Conservation (phyloP, 495 filamentous ascomycete genomes). For the Parmelia sp. region DNA sequence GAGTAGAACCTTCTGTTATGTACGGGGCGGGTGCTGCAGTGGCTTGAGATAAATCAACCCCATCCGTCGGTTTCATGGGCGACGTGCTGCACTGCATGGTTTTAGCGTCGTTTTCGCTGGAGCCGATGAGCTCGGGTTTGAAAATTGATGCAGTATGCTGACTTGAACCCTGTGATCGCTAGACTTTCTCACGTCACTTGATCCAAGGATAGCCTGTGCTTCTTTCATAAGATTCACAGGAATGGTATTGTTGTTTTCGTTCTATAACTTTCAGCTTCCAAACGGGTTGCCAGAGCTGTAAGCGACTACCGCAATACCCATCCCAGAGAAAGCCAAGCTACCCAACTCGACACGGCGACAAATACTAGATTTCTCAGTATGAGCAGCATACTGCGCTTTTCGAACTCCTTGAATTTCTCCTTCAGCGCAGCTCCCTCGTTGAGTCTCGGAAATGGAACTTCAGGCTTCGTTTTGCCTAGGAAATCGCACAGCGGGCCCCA, state of each 20-base stretch:
- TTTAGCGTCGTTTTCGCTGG: neutral
- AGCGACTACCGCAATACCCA: neutral
- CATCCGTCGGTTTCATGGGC: neutral
- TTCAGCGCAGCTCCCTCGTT: conserved; percentile 25
- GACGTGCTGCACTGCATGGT: neutral
- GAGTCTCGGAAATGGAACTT: conserved; percentile 35
- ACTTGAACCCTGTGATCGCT: neutral
- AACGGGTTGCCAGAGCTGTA: neutral
- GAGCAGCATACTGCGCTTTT: neutral
- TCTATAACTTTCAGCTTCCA: no score
- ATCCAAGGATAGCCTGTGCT: neutral
- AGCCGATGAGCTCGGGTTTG: neutral
- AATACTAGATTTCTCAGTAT: neutral
- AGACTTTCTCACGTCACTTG: neutral
- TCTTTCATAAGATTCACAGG: neutral
- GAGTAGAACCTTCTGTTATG: no score
- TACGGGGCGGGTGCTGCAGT: neutral
- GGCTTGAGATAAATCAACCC: neutral
- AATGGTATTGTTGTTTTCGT: no score
- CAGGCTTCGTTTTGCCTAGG: conserved; percentile 39
- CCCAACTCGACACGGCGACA: neutral
- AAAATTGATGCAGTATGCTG: neutral
- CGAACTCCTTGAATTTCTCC: conserved; percentile 9
- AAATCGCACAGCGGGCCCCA: conserved; percentile 48
- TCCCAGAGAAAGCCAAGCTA: neutral